These are phyloP conservation scores for Erysimum cheiranthoides DNA, from an alignment of 345 rosid genomes.

Conservation along the genomic window DNA sequence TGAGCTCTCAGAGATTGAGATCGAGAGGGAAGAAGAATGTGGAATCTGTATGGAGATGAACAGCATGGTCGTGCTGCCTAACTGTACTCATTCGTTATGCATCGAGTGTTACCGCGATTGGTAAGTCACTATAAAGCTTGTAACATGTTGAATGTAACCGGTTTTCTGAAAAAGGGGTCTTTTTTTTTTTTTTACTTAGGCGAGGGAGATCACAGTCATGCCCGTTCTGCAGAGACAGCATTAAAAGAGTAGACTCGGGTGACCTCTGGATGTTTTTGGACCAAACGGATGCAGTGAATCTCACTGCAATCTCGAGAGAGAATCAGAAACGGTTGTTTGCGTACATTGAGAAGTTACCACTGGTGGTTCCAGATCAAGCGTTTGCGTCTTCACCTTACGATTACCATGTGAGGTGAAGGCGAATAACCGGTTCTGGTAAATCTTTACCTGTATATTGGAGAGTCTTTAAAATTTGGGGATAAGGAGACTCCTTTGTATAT, in stretches of 20 bases:
- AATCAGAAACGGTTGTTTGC: slow-evolving; percentile 60
- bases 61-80: slow-evolving; percentile 67
- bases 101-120: slow-evolving; percentile 70
- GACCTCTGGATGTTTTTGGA: slow-evolving; percentile 78
- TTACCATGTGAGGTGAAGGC: slow-evolving; percentile 53
- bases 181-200: slow-evolving; percentile 52
- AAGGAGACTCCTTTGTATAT: slow-evolving; percentile 20
- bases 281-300: slow-evolving; percentile 52
- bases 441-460: slow-evolving; percentile 22
- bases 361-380: slow-evolving; percentile 59
- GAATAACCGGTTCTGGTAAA: slow-evolving; percentile 26
- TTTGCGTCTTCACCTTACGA: slow-evolving; percentile 52
- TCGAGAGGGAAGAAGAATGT: slow-evolving; percentile 77
- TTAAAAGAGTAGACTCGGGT: slow-evolving; percentile 59
- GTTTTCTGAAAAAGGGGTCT: slow-evolving; percentile 8
- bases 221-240: slow-evolving; percentile 78
- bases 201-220: slow-evolving; percentile 71
- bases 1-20: slow-evolving; percentile 58
- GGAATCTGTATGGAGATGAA: slow-evolving; percentile 80
- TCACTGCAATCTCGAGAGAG: slow-evolving; percentile 53
- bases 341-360: slow-evolving; percentile 75
- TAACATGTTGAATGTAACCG: neutral
- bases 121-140: slow-evolving; percentile 45
- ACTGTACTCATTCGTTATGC: slow-evolving; percentile 78
- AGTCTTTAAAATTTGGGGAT: neutral